phyloP scores from a whole-genome alignment of 208 protist genomes.

The Trypanosoma melophagium region DNA sequence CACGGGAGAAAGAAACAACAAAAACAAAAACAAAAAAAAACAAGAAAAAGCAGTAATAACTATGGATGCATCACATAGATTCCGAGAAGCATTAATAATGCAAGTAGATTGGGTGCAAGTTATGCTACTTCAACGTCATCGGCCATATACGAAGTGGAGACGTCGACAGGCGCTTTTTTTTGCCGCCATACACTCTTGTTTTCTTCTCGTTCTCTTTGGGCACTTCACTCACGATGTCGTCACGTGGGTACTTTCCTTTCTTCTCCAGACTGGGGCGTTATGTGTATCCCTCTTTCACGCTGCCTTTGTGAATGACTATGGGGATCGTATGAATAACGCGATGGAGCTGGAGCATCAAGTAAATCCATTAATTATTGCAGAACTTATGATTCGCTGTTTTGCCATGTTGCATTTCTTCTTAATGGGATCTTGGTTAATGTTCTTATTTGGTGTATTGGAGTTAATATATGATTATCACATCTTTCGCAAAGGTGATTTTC shows the following conservation, averaged over 20 bases:
- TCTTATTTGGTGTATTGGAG: constrained; percentile 43
- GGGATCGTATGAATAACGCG: constrained; percentile 48
- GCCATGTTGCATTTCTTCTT: constrained; percentile 44
- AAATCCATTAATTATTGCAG: constrained; percentile 60
- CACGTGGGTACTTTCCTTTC: constrained; percentile 46
- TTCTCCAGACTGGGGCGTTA: constrained; percentile 52
- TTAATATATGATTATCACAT: constrained; percentile 58
- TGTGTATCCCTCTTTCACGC: constrained; percentile 44
- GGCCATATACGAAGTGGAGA: constrained; percentile 32
- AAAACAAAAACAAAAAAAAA: background rate
- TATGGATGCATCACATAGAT: constrained; percentile 30
- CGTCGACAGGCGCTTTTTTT: constrained; percentile 46
- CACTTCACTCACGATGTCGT: constrained; percentile 38
- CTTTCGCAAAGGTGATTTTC: constrained; percentile 33
- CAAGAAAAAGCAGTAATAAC: background rate
- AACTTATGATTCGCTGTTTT: constrained; percentile 55
- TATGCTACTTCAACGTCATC: constrained; percentile 42
- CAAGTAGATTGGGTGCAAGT: constrained; percentile 74
- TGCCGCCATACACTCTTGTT: constrained; percentile 53
- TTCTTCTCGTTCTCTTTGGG: constrained; percentile 40
- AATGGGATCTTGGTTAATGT: constrained; percentile 33
- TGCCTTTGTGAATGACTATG: constrained; percentile 48
- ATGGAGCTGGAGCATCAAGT: constrained; percentile 56
- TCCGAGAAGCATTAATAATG: constrained; percentile 48
- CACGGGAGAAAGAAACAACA: background rate